Percentiles rank a stretch among this genome's conserved stretches.
Conservation (phyloP, 306 rosid genomes). For the Cucumis cinereus region DNA sequence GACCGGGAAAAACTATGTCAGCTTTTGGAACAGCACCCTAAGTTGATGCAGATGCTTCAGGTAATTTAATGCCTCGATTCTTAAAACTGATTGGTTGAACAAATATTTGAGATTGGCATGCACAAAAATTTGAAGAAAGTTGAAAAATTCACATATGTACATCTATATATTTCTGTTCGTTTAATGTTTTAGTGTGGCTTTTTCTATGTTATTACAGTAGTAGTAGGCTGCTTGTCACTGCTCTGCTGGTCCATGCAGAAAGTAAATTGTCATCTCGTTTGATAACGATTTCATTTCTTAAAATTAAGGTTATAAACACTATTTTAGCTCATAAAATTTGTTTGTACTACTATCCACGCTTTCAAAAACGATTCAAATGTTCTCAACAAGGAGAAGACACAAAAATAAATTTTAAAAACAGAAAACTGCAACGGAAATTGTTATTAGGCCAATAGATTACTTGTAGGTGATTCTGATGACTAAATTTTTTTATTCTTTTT, state of each 20-base stretch:
- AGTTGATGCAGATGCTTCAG: conserved; percentile 99
- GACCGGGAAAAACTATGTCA: conserved; percentile 91
- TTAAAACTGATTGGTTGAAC: not conserved
- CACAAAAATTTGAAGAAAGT: not conserved
- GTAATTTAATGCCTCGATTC: conserved; percentile 18
- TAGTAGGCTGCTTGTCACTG: not conserved
- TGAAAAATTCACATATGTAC: not conserved
- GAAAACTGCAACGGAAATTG: not conserved
- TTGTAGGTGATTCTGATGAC: not conserved
- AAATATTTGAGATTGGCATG: not conserved
- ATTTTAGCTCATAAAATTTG: not conserved
- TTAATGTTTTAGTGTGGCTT: not conserved
- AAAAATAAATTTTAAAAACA: not conserved
- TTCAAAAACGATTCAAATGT: too few relatives aligned
- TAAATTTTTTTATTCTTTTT: not conserved
- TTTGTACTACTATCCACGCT: not conserved
- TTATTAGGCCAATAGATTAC: not conserved
- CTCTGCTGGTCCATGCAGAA: not conserved
- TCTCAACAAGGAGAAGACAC: too few relatives aligned
- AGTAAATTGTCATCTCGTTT: too few relatives aligned
- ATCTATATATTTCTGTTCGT: not conserved
- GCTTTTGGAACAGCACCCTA: conserved; percentile 98
- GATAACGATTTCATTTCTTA: too few relatives aligned
- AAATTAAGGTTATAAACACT: not conserved
- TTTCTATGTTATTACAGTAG: not conserved